A percentile compares a stretch with the other conserved stretches of the same genome.
Evolutionary conservation across 768 basidiomycete species (phyloP).

Genomic region (Cystofilobasidium capitatum): DNA sequence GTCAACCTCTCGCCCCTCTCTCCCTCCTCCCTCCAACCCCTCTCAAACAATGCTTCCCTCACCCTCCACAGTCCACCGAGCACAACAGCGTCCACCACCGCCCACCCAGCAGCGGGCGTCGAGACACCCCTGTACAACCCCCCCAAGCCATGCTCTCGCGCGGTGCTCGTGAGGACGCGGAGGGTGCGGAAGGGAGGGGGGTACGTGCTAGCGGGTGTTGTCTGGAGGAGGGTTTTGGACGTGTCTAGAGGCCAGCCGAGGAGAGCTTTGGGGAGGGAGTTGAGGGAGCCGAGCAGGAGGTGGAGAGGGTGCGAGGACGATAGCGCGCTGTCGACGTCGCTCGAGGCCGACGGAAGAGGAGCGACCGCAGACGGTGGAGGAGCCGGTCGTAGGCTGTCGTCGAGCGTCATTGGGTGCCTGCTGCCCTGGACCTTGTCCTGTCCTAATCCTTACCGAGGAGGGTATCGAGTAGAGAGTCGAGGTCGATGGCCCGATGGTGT

Average conservation of each 20-base stretch:
- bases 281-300: neutral
- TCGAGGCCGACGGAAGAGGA: neutral
- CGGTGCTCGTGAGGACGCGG: neutral
- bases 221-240: conserved; percentile 4
- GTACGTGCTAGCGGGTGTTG: neutral
- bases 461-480: no score
- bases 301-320: neutral
- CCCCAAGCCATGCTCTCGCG: neutral
- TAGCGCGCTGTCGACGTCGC: neutral
- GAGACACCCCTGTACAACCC: neutral
- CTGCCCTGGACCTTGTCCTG: no score
- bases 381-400: neutral
- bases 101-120: neutral
- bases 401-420: neutral
- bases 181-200: neutral
- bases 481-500: no score
- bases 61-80: neutral
- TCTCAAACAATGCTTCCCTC: neutral
- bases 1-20: neutral
- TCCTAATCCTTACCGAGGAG: no score
- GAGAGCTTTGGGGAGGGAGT: neutral
- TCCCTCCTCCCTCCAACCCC: neutral
- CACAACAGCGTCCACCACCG: neutral
- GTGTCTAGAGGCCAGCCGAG: conserved; percentile 1
- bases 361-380: neutral